Conservation (phyloP, 495 filamentous ascomycete species). For the Trichoderma asperelloides region DNA sequence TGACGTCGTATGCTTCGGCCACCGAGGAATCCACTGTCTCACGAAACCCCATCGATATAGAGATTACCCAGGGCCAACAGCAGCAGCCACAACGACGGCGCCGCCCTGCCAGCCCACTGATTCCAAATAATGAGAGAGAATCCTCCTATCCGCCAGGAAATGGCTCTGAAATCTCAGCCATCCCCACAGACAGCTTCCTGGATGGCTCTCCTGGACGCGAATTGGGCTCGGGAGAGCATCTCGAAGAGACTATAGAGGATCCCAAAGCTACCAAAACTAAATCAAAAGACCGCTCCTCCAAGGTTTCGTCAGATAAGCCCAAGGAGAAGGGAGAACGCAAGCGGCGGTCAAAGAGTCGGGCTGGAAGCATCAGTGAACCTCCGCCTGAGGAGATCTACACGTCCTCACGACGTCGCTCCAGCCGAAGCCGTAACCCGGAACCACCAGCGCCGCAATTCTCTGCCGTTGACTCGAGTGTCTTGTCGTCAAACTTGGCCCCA, state of each 20-base stretch:
- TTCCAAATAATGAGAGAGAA: slow-evolving; percentile 38
- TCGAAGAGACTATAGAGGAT: background rate
- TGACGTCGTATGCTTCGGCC: slow-evolving; percentile 59
- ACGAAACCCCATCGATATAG: slow-evolving; percentile 72
- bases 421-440: slow-evolving; percentile 41
- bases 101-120: slow-evolving; percentile 45
- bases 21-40: slow-evolving; percentile 68
- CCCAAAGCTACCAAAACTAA: background rate
- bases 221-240: slow-evolving; percentile 9
- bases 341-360: slow-evolving; percentile 45
- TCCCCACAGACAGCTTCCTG: slow-evolving; percentile 84
- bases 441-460: slow-evolving; percentile 48
- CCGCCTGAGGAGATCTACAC: slow-evolving; percentile 43
- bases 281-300: slow-evolving; percentile 10
- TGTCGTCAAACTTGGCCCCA: slow-evolving; percentile 64
- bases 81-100: slow-evolving; percentile 24
- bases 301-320: slow-evolving; percentile 21
- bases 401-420: slow-evolving; percentile 53
- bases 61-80: slow-evolving; percentile 48
- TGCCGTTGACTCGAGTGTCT: slow-evolving; percentile 59
- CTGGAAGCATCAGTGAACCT: slow-evolving; percentile 57
- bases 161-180: slow-evolving; percentile 77
- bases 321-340: slow-evolving; percentile 35
- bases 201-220: slow-evolving; percentile 46
- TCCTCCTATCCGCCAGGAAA: slow-evolving; percentile 47